Base-by-base conservation (phyloP, 768 basidiomycete genomes). In the Mycena alexandri region DNA sequence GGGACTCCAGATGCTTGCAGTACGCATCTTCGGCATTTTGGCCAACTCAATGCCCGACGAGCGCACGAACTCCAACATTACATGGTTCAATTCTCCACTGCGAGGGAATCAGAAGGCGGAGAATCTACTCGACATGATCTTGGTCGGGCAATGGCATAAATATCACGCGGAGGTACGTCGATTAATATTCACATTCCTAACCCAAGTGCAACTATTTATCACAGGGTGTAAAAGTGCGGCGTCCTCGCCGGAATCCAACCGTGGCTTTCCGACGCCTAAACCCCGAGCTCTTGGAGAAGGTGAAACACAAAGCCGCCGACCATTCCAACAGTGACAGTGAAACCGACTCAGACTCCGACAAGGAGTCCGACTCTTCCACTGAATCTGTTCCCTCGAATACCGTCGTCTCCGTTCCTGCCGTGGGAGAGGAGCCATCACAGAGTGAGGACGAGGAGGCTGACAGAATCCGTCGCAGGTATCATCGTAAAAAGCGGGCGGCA, bases 11-110 rank as follows among this genome's bases (percentile, higher is more conserved):
- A 55, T 61, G 44, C 64, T 75, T 19, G 74, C 72, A 51, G 61
- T 75, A n/a, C 74, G 74, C 60, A 67, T 79, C n/a, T 76, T 75
- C 58, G 62, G 75, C 0, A 71, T 77, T 36, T 61, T 73, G 14
- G 76, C 72, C n/a, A 79, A 78, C 61, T 79, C 77, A 0, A 79
- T 79, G 77, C 63, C 76, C 8, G 78, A 78, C 50, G 78, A 79
- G 61, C 69, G 74, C 19, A 78, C 78, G 13, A 75, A 72, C 16
- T 78, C 75, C 24, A 62, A 64, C 1, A 70, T 77, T 42, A 77
- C 75, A 7, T 75, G 72, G 74, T 68, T 73, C 25, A 83, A 68
- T 22, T 79, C 41, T 36, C 36, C 65, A 25, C 24, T 67, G 58
- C 65, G 65, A 17, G 65, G 59, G 2, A 59, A 60, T 44, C 65